Base-by-base conservation (phyloP, 2,329 filamentous ascomycete genomes). In the Apiospora aurea region DNA sequence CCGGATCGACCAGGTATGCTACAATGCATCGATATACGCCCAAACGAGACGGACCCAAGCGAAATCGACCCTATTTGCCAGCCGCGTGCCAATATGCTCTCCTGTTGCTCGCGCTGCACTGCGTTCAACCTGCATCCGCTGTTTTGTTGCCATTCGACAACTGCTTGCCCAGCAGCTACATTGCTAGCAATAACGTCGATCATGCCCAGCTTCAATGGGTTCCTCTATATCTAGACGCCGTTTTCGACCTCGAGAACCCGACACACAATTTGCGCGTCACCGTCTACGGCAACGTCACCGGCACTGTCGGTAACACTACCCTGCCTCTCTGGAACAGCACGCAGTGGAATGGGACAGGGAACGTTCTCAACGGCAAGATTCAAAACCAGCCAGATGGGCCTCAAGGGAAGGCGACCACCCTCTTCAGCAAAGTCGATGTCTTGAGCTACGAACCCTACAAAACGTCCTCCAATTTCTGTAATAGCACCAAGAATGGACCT, bases 281-380 rank as follows among this genome's bases (percentile, higher is more conserved):
- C 1, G 88, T 97, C 67, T 98, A 94, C 85, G 96, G 95, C 69
- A 98, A 98, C 82, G 94, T 98, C 43, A 93, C 92, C 11, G 96
- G 96, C 67, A 90, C 92, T 69, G 86, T 88, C 64, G 85, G 86
- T 2, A 79, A 83, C 16, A 83, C 85, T n/a, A 73, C 82, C 2
- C 88, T 94, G 70, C 94, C 94, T 46, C 77, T 88, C 0, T 82
- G 87, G 24, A 81, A 87, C 76, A 81, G 87, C 76, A 87, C 90
- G 0, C 83, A 85, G 67, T 94, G 94, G 93, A 80, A 76, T 2
- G 85, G 96, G 78, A 79, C 85, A 0, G 88, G 87, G 47, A 80
- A 86, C 68, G 90, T 87, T 0, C 84, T 90, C 70, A 84, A 86
- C 74, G 94, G 95, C 79, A 98, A 98, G 86, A 97, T 98, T 72